Evolutionary conservation across 768 basidiomycete species (phyloP).

Genomic region (Lyophyllum decastes): DNA sequence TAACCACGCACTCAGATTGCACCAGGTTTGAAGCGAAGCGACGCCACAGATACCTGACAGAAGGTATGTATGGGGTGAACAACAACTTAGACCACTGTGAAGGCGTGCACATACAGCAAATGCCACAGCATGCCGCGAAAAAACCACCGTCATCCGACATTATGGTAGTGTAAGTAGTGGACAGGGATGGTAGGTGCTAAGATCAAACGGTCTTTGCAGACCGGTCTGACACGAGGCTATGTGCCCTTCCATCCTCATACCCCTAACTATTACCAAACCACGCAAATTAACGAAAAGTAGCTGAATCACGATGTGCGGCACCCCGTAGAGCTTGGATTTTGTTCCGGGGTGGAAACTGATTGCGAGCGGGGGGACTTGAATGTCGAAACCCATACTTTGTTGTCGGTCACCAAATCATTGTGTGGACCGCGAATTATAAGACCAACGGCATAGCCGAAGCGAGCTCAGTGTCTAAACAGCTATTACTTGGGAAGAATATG

Average conservation of each 20-base stretch:
- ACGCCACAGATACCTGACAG: slow-evolving; percentile 17
- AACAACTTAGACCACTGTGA: not conserved
- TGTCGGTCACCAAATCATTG: no score
- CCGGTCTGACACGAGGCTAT: no score
- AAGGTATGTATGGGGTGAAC: not conserved
- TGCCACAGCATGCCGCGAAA: slow-evolving; percentile 24
- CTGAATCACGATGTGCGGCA: no score
- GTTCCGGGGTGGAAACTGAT: not conserved
- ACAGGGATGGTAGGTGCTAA: not conserved
- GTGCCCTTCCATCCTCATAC: no score
- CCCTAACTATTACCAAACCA: no score
- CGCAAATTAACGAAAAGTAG: no score
- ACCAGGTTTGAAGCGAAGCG: slow-evolving; percentile 25
- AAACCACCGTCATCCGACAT: slow-evolving; percentile 16
- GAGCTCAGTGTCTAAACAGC: not conserved
- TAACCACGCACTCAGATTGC: slow-evolving; percentile 21
- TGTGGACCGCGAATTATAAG: no score
- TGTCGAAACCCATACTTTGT: no score
- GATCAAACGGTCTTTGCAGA: not conserved
- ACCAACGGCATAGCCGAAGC: not conserved
- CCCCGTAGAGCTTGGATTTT: no score
- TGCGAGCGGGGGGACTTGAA: no score
- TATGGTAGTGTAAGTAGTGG: not conserved
- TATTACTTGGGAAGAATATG: slow-evolving; percentile 5
- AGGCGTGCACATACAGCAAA: slow-evolving; percentile 25